These are phyloP conservation scores for Cinchona pubescens DNA, from an alignment of 257 asterid species.

Conservation along the genomic window DNA sequence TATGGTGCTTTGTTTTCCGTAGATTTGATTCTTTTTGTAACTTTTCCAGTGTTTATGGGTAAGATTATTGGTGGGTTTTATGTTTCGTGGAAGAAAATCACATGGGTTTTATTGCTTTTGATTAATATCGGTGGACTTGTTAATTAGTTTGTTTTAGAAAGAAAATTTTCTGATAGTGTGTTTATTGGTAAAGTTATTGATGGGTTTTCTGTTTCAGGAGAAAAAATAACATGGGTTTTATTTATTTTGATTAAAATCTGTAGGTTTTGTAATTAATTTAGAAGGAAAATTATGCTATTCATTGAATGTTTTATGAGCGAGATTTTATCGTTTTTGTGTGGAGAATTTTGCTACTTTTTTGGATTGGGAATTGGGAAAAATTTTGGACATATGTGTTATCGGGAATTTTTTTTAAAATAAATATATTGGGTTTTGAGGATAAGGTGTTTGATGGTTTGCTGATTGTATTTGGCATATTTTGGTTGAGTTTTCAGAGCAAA, in stretches of 20 bases:
- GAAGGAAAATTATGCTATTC: not conserved
- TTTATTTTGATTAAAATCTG: not conserved
- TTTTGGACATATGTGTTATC: no score
- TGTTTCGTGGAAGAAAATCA: not conserved
- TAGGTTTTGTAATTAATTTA: not conserved
- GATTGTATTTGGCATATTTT: conserved; percentile 5
- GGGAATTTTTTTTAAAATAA: no score
- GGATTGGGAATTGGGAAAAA: not conserved
- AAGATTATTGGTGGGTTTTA: not conserved
- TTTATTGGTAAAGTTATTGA: not conserved
- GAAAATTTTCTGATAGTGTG: no score
- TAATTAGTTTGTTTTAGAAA: no score
- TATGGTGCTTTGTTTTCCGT: not conserved
- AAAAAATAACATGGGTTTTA: not conserved
- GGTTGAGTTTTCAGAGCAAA: conserved; percentile 48
- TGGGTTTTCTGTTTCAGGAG: not conserved
- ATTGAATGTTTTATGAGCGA: not conserved
- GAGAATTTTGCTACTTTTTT: not conserved
- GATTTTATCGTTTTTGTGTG: not conserved
- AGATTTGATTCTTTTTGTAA: not conserved
- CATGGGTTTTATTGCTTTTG: not conserved
- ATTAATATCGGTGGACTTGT: not conserved
- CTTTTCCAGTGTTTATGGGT: not conserved
- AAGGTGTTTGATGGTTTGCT: not conserved
- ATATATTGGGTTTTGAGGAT: not conserved